Evolutionary conservation across 768 basidiomycete genomes (phyloP), one percentile per base, ranked within the genome.

Genomic region (Rhizopogon rudus): DNA sequence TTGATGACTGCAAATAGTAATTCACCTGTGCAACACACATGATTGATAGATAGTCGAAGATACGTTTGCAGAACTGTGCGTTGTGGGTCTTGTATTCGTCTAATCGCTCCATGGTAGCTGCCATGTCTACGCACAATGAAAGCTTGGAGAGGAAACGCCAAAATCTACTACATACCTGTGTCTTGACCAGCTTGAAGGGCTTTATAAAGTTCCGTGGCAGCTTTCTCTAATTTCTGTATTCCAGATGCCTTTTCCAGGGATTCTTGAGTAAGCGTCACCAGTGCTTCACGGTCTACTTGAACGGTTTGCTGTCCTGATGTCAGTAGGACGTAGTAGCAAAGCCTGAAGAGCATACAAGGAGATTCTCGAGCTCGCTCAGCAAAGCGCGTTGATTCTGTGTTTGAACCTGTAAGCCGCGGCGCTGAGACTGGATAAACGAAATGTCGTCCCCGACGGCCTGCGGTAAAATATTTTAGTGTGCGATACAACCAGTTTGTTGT

Each of bases 361-460:
- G 76, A 63, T 91, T 91, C 68, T 95, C 87, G 10, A 99, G 73
- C 67, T 98, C 97, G 33, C 74, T 77, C 41, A 98, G 72, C 8
- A 99, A 77, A 14, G 86, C 84, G 22, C 87, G 81, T 69, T 98
- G 96, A 63, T 98, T 99, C 65, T 96, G 93, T 8, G 88, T 98
- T 65, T 98, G 96, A 3, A 98, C 94, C 71, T 99, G 97, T 37
- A 99, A 75, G 60, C 97, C 97, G 45, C 95, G 83, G 67, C 96
- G 94, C 69, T 98, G 96, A 1, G 90, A 90, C 71, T 98, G 97
- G 63, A 99, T 99, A 66, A 84, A 94, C 6, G 81, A 82, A 53
- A 99, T 99, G 66, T 99, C 97, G 56, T 99, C 97, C 52, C 82
- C 83, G 40, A 97, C 96, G 53, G 91, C 89, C 96, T 98, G 62